Base-by-base conservation (phyloP, 2,329 filamentous ascomycete genomes). In the Penicillium paneum region DNA sequence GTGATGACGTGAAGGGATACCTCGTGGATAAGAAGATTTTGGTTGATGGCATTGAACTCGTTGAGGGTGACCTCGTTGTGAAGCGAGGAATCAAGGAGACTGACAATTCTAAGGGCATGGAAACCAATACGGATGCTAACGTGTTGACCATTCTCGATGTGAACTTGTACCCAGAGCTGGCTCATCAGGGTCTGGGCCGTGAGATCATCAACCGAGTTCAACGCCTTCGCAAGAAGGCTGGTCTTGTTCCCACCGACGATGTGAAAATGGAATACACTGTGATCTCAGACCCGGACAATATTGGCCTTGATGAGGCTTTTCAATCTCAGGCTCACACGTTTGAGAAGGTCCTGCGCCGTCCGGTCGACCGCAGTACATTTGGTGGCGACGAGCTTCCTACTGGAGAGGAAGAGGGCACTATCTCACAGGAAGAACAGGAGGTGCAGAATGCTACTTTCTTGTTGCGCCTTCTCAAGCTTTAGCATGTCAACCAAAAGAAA, bases 181-280 rank as follows among this genome's bases (percentile, higher is more conserved):
- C 88, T 43, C 85, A 92, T 61, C 92, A 97, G 73, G 94, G 92
- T 51, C 76, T 99, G 50, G 93, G 90, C 1, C 83, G 94, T 66
- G 94, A 97, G 74, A 88, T 99, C 61, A 89, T 99, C 78, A 89
- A 96, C 73, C 87, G 93, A 38, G 89, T 99, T 21, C 94, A 99
- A 76, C 84, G 90, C 63, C 80, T 97, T 59, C 86, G 94, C 62
- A 99, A 99, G 83, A 94, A 94, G 79, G 92, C 92, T 8, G 91
- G 91, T 0, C 80, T 99, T 49, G 85, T 92, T 60, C 86, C 91
- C 1, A 97, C 93, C 0, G 94, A 99, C 68, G 94, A 97, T 68
- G 87, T 99, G 59, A 90, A 88, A 76, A 96, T 99, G 89, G 89
- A 95, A 73, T 97, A 96, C 76, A 81, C 81, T 54, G 85, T 97